Base-by-base conservation (phyloP, 1,284 basidiomycete species). In the Ustilago hordei region DNA sequence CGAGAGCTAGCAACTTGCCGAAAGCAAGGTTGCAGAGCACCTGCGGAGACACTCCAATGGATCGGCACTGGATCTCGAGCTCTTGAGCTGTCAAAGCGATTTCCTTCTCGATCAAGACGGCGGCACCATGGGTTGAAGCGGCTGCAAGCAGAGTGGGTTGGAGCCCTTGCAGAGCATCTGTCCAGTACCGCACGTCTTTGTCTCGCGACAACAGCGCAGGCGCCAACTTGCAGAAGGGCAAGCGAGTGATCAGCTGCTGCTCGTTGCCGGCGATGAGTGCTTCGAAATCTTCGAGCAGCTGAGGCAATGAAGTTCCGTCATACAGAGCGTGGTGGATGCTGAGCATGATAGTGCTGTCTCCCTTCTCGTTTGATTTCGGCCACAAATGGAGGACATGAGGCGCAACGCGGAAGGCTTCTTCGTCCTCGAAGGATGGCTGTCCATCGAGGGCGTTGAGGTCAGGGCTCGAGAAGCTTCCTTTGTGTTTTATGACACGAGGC, bases 281-380 rank as follows among this genome's bases (percentile, higher is more conserved):
- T 23, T 73, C 72, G 31, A 81, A 63, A 57, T 81, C 79, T 12
- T 60, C 60, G 38, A 82, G 39, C 23, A 83, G 66, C 69, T 79
- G 68, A 4, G 75, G 77, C 6, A 83, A 69, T 17, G 75, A 72
- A 35, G 64, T 67, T 15, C 78, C 81, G 32, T 83, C 81, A 36
- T 83, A 83, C 43, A 83, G 47, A 43, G 79, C 74, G 39, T 81
- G 79, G n/a, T 81, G 79, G 9, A 81, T 72, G 64, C 73, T 78
- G 1, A 81, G 59, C 59, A 69, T 31, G 13, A 71, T 28, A 2
- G 28, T 41, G 8, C 54, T 4, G 34, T 19, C 35, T 17, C 23
- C 59, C 3, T 55, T 48, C 6, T 59, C 13, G 19, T 17, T 39
- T 36, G 34, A 7, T 3, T 55, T 28, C 11, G 67, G 19, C 64